Evolutionary conservation across 2,329 filamentous ascomycete genomes (phyloP), one percentile per base, ranked within the genome.

Genomic region (Ophiostoma pallidulum): DNA sequence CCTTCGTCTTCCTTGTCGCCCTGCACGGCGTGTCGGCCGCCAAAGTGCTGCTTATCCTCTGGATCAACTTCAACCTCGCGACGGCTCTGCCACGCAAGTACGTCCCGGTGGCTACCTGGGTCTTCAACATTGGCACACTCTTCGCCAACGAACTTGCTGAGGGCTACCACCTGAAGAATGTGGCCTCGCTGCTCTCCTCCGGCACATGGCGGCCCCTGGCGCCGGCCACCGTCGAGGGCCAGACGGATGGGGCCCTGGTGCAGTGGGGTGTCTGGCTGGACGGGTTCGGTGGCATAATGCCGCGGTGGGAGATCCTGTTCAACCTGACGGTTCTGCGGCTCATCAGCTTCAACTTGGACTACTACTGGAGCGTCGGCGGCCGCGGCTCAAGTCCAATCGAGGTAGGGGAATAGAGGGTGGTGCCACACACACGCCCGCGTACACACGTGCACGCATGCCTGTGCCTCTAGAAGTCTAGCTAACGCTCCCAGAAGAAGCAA

Each of bases 291-390:
- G 92, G 92, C 1, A 69, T 98, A n/a, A 81, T 94, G 61, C 73
- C 83, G 0, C 78, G 91, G 50, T 98, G 92, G 92, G 88, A 97
- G 63, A 82, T 98, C n/a, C 74, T 96, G 5, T 98, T 98, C 74
- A 98, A 98, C 60, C 80, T 98, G 52, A 96, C 91, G 3, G 83
- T 97, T 22, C 70, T 98, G 48, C 82, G 92, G 5, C 72, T 97
- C 41, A 89, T 98, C 58, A 96, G 91, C 63, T 98, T 95, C 74
- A 97, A 97, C 63, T 66, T 98, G 61, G 92, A 98, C 66, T 90
- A 94, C 63, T 91, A 94, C 63, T 98, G 92, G 91, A 92, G 86
- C 58, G 64, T 85, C 3, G 80, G 85, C 54, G 73, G 78, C 50
- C 69, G 75, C 33, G 67, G 65, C 51, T 70, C 75, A 24, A 90